Base-by-base conservation (phyloP, 148 eudicot genomes). In the Polygonum maritimum region DNA sequence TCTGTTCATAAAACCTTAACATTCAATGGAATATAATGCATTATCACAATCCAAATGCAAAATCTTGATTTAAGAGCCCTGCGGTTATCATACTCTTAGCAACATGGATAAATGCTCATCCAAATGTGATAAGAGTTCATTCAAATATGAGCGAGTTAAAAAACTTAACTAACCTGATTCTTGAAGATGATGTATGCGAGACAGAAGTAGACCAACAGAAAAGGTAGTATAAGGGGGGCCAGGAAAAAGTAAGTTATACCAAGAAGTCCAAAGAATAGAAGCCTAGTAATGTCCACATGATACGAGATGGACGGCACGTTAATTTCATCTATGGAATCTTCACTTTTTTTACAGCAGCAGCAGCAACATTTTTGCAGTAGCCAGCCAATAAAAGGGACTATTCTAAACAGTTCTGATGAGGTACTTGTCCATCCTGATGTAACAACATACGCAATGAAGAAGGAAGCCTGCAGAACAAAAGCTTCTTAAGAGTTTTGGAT, bases 371-470 rank as follows among this genome's bases (percentile, higher is more conserved):
- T 82, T 78, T 82, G 52, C 88, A 16, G 22, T n/a, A 85, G 76
- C 72, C 16, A 86, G 79, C 76, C 78, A 45, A 90, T 38, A 31
- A 89, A 84, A 76, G 81, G 78, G 70, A 83, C 44, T 75, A 89
- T 40, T 73, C 83, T 86, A 82, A 87, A 79, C 38, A 93, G 87
- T 77, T 93, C 90, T 8, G 90, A 83, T 69, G 96, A 84, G 63
- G 88, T 83, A 73, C 88, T 87, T 33, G 96, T 91, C 96, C 98
- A 93, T 49, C 98, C 98, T 78, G 87, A 85, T 63, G 98, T 93
- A 78, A 93, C 89, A 60, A 89, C 96, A 77, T 93, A 93, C 11
- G 98, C 82, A 83, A 93, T 93, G 82, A 93, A 93, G 85, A 93
- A 93, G 48, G 96, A 75, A 11, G 93, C 94, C 98, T 93, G 89